Base-by-base conservation (phyloP, 495 filamentous ascomycete species). In the Gamarada debralockiae region DNA sequence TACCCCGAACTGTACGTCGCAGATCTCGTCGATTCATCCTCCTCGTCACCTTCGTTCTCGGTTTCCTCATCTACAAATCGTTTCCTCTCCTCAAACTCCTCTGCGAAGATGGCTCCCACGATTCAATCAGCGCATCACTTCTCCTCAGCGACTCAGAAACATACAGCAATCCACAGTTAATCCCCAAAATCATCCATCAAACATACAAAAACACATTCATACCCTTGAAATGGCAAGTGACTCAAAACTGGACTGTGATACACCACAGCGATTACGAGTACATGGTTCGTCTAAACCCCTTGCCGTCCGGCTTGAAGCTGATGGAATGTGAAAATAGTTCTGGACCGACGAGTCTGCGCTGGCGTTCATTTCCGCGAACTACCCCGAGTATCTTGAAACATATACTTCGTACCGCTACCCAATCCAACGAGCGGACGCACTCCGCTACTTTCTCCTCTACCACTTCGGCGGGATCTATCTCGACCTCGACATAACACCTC, bases 131-230 rank as follows among this genome's bases (percentile, higher is more conserved):
- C 61, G 70, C 72, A n/a, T 70, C 78, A 10, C 81, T 84, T 45
- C 69, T 84, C 40, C 82, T 77, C 1, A 75, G 80, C 25, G 80
- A 79, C 1, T 78, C 80, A 1, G 74, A 74, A 34, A 52, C 80
- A 31, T 61, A 59, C 48, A 48, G 38, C 12, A 18, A 42, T 13
- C 15, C 27, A n/a, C 50, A 47, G 6, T 20, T 87, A 42, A 90
- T 93, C 48, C 89, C 89, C 37, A 92, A 90, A 70, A 91, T 92
- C 54, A 88, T 95, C 49, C 89, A 95, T 65, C 89, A 95, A 62
- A 90, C 90, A 22, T 95, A 57, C 42, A 57, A 39, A 13, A 48
- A 31, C 38, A 81, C 87, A 48, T 79, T 76, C 13, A 84, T 95
- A 43, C 90, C 89, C 0, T 75, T 73, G 51, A 80, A 82, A 51